Conservation (phyloP, 2,329 filamentous ascomycete genomes). For the Nannizziopsis barbatae region DNA sequence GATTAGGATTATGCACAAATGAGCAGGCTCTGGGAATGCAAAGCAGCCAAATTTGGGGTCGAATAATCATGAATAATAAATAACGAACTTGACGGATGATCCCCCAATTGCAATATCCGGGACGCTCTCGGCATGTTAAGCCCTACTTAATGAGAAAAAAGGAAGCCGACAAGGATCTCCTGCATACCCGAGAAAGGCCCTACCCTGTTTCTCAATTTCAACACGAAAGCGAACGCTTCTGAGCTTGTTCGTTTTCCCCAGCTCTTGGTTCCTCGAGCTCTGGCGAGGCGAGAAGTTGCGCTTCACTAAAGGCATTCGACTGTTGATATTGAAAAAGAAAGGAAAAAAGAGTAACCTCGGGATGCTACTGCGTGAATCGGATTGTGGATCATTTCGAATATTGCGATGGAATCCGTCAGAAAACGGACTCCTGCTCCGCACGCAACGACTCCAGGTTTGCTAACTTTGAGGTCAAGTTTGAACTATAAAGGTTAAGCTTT, state of each 20-base stretch:
- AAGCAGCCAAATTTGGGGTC: background rate
- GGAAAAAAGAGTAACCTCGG: conserved; percentile 11
- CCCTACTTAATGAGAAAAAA: conserved; percentile 3
- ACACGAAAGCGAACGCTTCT: background rate
- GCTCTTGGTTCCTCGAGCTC: background rate
- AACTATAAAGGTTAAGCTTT: conserved; percentile 5
- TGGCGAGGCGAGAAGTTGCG: no score
- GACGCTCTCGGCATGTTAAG: conserved; percentile 10
- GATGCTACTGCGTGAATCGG: conserved; percentile 5
- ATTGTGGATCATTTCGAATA: conserved; percentile 3
- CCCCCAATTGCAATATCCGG: conserved; percentile 5
- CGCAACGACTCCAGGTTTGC: background rate
- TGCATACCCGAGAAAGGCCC: background rate
- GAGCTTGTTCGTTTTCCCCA: background rate
- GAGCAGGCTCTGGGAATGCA: background rate
- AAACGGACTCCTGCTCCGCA: background rate
- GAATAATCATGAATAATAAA: background rate
- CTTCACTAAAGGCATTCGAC: background rate
- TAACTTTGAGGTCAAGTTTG: background rate
- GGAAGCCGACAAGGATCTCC: conserved; percentile 2
- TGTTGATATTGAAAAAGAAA: conserved; percentile 1
- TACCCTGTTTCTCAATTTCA: background rate
- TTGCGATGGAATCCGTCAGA: background rate
- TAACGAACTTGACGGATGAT: conserved; percentile 1
- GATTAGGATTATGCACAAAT: background rate